Percentiles rank a stretch among this genome's conserved stretches.
These are phyloP conservation scores for Ogataea hybrid DNA, from an alignment of 1,139 yeast genomes.

Conservation along the genomic window DNA sequence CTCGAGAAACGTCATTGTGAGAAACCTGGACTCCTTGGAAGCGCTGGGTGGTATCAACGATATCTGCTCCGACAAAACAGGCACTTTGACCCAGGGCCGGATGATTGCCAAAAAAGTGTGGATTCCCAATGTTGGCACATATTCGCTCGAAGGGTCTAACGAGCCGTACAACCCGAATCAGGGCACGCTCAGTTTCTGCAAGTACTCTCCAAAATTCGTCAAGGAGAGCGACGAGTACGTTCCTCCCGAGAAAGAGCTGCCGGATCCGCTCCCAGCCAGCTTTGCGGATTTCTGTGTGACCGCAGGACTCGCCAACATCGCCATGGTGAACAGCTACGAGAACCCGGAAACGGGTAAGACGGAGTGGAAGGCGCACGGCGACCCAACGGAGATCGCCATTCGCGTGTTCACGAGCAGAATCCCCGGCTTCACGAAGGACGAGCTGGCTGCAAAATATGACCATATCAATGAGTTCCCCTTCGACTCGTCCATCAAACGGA, in stretches of 20 bases:
- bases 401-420: neutral
- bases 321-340: neutral
- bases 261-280: neutral
- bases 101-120: neutral
- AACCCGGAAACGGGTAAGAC: neutral
- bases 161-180: neutral
- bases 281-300: neutral
- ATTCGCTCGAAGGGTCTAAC: neutral
- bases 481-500: neutral
- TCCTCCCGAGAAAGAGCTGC: neutral
- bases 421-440: neutral
- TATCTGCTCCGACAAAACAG: neutral
- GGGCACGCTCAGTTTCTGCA: neutral
- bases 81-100: neutral
- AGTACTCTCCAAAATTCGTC: neutral
- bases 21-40: neutral
- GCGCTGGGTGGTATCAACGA: neutral
- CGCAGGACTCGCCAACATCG: neutral
- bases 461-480: neutral
- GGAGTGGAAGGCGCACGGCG: neutral
- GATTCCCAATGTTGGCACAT: neutral
- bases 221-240: neutral
- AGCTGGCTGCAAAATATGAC: neutral
- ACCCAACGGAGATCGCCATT: neutral
- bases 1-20: neutral